Evolutionary conservation across 129 eudicot genomes (phyloP).

Genomic region (Kitagawia praeruptora): DNA sequence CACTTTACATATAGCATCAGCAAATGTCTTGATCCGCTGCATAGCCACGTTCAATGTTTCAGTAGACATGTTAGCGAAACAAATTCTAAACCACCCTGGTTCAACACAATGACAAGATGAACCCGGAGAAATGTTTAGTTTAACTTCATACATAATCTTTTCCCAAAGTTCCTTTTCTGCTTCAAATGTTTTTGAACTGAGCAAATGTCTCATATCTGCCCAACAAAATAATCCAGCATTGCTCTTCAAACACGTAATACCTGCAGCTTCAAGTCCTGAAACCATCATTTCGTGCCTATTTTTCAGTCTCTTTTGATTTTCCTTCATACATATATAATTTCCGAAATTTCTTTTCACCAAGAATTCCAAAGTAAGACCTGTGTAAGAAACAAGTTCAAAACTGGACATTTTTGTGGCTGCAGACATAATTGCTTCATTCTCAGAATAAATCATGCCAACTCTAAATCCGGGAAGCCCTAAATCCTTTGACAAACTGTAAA

Average conservation of each 20-base stretch:
- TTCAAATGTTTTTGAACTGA: conserved; percentile 34
- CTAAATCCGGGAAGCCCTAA: conserved; percentile 59
- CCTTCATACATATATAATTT: conserved; percentile 23
- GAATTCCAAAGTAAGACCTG: conserved; percentile 48
- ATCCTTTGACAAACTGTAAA: conserved; percentile 36
- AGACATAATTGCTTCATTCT: conserved; percentile 30
- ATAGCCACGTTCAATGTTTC: conserved; percentile 30
- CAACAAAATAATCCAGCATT: conserved; percentile 53
- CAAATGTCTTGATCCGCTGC: conserved; percentile 30
- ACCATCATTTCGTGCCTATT: conserved; percentile 32
- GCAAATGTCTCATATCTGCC: conserved; percentile 46
- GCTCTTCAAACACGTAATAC: conserved; percentile 41
- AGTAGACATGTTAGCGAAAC: conserved; percentile 44
- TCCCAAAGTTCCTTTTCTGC: conserved; percentile 51
- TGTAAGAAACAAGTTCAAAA: conserved; percentile 56
- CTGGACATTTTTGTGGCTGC: conserved; percentile 70
- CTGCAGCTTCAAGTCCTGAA: conserved; percentile 18
- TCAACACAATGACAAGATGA: conserved; percentile 59
- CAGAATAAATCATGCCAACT: conserved; percentile 50
- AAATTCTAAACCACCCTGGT: conserved; percentile 63
- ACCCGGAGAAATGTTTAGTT: conserved; percentile 51
- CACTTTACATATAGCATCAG: conserved; percentile 1
- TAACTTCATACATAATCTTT: conserved; percentile 27
- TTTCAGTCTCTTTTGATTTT: conserved; percentile 33
- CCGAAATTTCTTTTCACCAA: conserved; percentile 36